Evolutionary conservation across 768 basidiomycete genomes (phyloP).

Genomic region (Steccherinum ochraceum): DNA sequence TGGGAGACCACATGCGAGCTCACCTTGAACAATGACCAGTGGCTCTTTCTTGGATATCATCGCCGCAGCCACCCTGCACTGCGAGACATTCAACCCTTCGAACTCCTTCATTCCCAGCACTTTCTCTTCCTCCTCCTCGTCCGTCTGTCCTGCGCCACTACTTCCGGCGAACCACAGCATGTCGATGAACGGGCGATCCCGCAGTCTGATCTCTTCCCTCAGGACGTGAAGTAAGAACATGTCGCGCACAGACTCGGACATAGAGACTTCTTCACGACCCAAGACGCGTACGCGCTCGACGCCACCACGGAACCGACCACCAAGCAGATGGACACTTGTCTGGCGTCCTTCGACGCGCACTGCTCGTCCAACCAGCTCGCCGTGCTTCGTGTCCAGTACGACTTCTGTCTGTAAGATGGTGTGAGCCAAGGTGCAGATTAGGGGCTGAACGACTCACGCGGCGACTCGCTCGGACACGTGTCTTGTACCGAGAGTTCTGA

Average conservation of each 20-base stretch:
- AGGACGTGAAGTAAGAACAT: slow-evolving; percentile 31
- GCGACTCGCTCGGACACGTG: slow-evolving; percentile 28
- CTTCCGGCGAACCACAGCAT: slow-evolving; percentile 34
- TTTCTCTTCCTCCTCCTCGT: background rate
- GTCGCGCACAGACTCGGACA: slow-evolving; percentile 33
- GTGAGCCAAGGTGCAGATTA: background rate
- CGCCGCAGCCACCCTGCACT: slow-evolving; percentile 27
- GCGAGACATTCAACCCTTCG: slow-evolving; percentile 30
- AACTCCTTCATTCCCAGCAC: background rate
- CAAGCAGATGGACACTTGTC: slow-evolving; percentile 27
- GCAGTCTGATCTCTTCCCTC: slow-evolving; percentile 25
- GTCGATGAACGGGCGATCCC: slow-evolving; percentile 28
- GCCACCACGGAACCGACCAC: slow-evolving; percentile 15
- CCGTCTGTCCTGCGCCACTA: slow-evolving; percentile 1
- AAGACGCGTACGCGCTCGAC: slow-evolving; percentile 31
- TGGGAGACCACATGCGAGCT: no score
- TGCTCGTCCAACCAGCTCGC: slow-evolving; percentile 27
- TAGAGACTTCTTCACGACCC: slow-evolving; percentile 34
- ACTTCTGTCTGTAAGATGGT: slow-evolving; percentile 24
- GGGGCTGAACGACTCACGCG: slow-evolving; percentile 24
- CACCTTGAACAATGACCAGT: no score
- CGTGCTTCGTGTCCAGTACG: slow-evolving; percentile 28
- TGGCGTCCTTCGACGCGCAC: slow-evolving; percentile 25
- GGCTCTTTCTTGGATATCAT: slow-evolving; percentile 27
- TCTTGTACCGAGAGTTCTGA: slow-evolving; percentile 36